These are phyloP conservation scores for Boletus huronensis DNA, from an alignment of 768 basidiomycete genomes.

Conservation along the genomic window DNA sequence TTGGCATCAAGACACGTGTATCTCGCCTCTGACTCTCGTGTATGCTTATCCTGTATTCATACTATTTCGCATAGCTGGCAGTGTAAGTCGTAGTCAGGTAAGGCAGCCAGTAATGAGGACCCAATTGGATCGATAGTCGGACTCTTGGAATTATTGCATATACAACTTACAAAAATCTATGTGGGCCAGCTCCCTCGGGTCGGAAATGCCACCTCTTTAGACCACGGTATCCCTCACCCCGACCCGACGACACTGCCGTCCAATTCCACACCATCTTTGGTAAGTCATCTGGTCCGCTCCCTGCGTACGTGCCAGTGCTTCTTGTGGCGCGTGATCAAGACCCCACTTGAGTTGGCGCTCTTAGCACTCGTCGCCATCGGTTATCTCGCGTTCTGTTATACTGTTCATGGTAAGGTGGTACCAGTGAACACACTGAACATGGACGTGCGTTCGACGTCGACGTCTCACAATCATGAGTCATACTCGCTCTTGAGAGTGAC, in stretches of 20 bases:
- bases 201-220: background rate
- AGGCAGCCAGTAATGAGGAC: too few species aligned
- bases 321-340: slow-evolving; percentile 9
- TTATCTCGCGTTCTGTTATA: slow-evolving; percentile 30
- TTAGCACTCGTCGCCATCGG: slow-evolving; percentile 27
- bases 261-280: slow-evolving; percentile 21
- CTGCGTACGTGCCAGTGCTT: slow-evolving; percentile 7
- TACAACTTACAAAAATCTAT: background rate
- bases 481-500: too few species aligned
- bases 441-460: too few species aligned
- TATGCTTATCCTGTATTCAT: background rate
- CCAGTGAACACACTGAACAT: slow-evolving; percentile 28
- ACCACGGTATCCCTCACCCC: background rate
- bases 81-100: background rate
- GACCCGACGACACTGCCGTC: slow-evolving; percentile 4
- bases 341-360: slow-evolving; percentile 17
- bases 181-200: background rate
- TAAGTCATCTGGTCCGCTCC: slow-evolving; percentile 11
- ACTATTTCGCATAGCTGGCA: background rate
- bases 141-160: too few species aligned
- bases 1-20: background rate
- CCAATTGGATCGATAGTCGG: background rate
- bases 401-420: slow-evolving; percentile 19
- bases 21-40: background rate
- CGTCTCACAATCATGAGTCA: too few species aligned